Evolutionary conservation across 305 asterid species (phyloP), one percentile per base, ranked within the genome.

Genomic region (Caryopteris hybrid): DNA sequence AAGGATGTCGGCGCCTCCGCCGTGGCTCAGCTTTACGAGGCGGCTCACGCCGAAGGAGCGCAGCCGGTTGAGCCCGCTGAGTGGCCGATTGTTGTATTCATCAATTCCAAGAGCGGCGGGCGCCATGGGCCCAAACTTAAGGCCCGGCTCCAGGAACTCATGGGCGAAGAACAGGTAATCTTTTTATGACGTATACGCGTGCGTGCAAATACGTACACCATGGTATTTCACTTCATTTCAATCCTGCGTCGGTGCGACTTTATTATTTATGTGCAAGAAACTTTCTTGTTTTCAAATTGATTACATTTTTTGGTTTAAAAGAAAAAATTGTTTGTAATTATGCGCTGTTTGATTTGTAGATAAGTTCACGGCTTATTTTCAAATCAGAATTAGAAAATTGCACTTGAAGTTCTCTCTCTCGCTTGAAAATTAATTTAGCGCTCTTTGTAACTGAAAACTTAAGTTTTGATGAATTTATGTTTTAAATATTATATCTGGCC

Each of bases 61-160:
- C 82, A 76, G 60, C 38, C 75, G 39, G 64, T 22, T 1, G 71
- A 41, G 58, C 68, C 84, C 3, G 79, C 91, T 2, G 95, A 85
- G 84, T 77, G 81, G 63, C 97, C 98, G 38, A 56, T 90, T 38
- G 86, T 92, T 0, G 96, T 89, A 17, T 92, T 92, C 57, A 76
- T 92, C 48, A 92, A 92, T 81, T 79, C 96, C 2, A 86, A 65
- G 75, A 92, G 98, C 51, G 98, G 97, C 4, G 98, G 97, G 0
- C 85, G 97, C 13, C 97, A 92, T 75, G 98, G 98, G 4, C 91
- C 91, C 16, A 87, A 86, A 66, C 90, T 90, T 59, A 89, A 75
- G 78, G 90, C 85, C 51, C 86, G 97, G 12, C 74, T 92, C 22
- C 83, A 88, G 81, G 83, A 61, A 27, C 90, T 92, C 78, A 92